Evolutionary conservation across 331 rosid genomes (phyloP).

Genomic region (Dryas integrifolia): DNA sequence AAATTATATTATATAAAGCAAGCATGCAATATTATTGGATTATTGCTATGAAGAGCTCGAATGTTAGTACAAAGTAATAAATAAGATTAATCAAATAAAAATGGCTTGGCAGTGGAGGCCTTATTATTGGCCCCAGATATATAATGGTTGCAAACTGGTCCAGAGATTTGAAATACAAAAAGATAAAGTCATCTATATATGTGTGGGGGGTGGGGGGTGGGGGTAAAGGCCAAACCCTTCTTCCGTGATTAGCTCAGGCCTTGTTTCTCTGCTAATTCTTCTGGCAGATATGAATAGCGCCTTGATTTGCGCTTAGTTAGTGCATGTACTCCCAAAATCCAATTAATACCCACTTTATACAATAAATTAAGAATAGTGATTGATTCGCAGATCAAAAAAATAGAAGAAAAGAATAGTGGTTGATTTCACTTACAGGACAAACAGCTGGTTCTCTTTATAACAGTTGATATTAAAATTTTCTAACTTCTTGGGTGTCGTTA

Average conservation of each 20-base stretch:
- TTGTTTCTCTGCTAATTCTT: not conserved
- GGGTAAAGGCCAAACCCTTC: not conserved
- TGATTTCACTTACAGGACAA: not conserved
- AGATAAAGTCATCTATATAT: not conserved
- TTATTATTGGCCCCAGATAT: not conserved
- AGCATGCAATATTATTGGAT: not conserved
- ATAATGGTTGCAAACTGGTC: not conserved
- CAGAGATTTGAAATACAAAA: not conserved
- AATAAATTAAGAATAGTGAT: not conserved
- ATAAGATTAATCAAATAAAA: not conserved
- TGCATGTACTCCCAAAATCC: not conserved
- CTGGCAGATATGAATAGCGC: slow-evolving; percentile 3
- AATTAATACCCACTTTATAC: not conserved
- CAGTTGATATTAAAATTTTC: not conserved
- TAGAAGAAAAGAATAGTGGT: too few species aligned
- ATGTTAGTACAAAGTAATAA: not conserved
- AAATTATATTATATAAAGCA: not conserved
- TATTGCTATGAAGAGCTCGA: not conserved
- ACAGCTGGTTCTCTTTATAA: not conserved
- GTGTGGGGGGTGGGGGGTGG: not conserved
- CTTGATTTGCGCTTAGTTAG: slow-evolving; percentile 37
- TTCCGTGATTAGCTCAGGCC: slow-evolving; percentile 30
- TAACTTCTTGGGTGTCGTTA: too few species aligned
- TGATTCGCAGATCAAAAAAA: too few species aligned
- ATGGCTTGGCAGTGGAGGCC: not conserved